A percentile compares a stretch with the other conserved stretches of the same genome.
Conservation (phyloP, 306 rosid species). For the Arachis stenosperma region DNA sequence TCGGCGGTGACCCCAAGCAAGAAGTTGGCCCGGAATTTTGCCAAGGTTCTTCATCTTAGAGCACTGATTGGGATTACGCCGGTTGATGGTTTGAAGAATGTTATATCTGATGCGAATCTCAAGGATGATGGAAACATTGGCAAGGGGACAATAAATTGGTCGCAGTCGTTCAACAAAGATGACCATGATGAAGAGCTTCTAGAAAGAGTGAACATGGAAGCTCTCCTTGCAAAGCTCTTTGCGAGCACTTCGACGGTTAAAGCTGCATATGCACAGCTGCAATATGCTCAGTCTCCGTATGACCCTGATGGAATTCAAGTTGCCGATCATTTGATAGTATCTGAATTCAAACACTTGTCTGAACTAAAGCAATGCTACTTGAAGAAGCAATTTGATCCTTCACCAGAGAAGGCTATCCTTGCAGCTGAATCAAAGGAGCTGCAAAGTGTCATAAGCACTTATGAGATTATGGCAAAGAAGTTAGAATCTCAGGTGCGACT, state of each 20-base stretch:
- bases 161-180: constrained; percentile 43
- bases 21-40: constrained; percentile 66
- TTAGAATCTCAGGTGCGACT: constrained; percentile 74
- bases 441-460: constrained; percentile 68
- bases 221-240: constrained; percentile 72
- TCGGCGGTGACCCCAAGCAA: constrained; percentile 62
- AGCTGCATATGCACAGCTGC: constrained; percentile 84
- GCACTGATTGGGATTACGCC: constrained; percentile 61
- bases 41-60: constrained; percentile 81
- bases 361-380: constrained; percentile 79
- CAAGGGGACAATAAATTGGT: constrained; percentile 35
- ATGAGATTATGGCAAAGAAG: constrained; percentile 68
- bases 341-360: constrained; percentile 72
- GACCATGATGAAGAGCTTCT: constrained; percentile 68
- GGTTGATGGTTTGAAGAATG: constrained; percentile 58
- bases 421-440: constrained; percentile 78
- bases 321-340: constrained; percentile 62
- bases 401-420: constrained; percentile 53
- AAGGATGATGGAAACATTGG: constrained; percentile 44
- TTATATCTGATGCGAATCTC: constrained; percentile 43
- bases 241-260: constrained; percentile 73
- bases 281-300: constrained; percentile 73
- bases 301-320: constrained; percentile 77
- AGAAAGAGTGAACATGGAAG: constrained; percentile 63
- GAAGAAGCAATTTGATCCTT: constrained; percentile 77